Evolutionary conservation across 2,329 filamentous ascomycete genomes (phyloP).

Genomic region (Xylaria sp.): DNA sequence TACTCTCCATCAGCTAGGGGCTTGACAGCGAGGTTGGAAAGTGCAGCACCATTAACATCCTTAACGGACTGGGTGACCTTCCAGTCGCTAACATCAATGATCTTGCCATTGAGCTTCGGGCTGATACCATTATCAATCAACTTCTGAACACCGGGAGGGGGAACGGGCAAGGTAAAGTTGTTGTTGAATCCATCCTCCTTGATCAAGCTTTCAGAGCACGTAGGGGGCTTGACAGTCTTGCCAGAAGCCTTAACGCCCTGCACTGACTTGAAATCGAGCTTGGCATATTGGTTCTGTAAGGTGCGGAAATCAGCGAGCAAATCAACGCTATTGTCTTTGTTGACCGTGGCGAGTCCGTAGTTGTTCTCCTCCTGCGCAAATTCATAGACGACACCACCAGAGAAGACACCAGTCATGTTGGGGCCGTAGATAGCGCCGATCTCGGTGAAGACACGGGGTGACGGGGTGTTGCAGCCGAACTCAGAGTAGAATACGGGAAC

Average conservation of each 20-base stretch:
- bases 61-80: conserved; percentile 61
- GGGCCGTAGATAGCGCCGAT: conserved; percentile 76
- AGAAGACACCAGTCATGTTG: conserved; percentile 75
- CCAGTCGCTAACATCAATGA: conserved; percentile 75
- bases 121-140: conserved; percentile 81
- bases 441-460: conserved; percentile 80
- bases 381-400: conserved; percentile 84
- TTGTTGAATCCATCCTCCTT: conserved; percentile 73
- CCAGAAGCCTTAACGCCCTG: conserved; percentile 69
- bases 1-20: conserved; percentile 39
- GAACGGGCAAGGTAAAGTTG: conserved; percentile 80
- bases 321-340: conserved; percentile 64
- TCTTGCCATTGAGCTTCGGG: conserved; percentile 70
- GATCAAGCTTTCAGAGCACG: conserved; percentile 75
- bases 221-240: conserved; percentile 63
- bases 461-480: conserved; percentile 78
- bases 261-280: conserved; percentile 76
- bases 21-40: conserved; percentile 60
- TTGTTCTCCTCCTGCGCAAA: conserved; percentile 76
- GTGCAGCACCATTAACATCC: conserved; percentile 53
- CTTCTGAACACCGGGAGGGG: conserved; percentile 73
- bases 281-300: conserved; percentile 78
- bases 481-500: conserved; percentile 87
- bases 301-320: conserved; percentile 76
- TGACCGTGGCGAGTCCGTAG: conserved; percentile 72